Percentiles rank a stretch among this genome's conserved stretches.
Conservation (phyloP, 306 rosid genomes). For the Gleditsia sinensis region DNA sequence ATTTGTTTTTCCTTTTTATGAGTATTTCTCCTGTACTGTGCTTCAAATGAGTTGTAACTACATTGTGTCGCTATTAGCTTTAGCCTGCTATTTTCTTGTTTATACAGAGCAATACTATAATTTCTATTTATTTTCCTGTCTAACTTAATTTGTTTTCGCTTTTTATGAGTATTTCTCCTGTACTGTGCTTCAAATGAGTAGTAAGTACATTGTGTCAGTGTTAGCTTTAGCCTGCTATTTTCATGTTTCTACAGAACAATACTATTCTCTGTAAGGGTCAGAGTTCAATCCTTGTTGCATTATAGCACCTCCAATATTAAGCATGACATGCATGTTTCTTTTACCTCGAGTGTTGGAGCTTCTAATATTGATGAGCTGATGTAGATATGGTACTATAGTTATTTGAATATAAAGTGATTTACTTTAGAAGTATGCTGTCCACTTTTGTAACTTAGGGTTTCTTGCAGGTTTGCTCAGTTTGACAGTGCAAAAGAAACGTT, state of each 20-base stretch:
- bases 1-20: not conserved
- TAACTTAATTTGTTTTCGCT: not conserved
- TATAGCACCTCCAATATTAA: conserved; percentile 1
- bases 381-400: conserved; percentile 12
- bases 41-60: not conserved
- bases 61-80: not conserved
- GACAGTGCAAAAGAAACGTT: conserved; percentile 98
- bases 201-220: not conserved
- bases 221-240: conserved; percentile 6
- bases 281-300: conserved; percentile 4
- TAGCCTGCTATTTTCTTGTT: not conserved
- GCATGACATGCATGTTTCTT: conserved; percentile 16
- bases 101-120: not conserved
- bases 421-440: conserved; percentile 13
- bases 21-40: not conserved
- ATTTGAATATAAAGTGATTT: conserved; percentile 21
- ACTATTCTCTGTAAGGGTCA: not conserved
- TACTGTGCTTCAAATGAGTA: not conserved
- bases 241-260: conserved; percentile 7
- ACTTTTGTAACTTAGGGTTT: conserved; percentile 34
- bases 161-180: not conserved
- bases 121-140: too few species aligned
- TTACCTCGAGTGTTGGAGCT: not conserved
- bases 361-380: conserved; percentile 24
- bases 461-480: conserved; percentile 95